Base-by-base conservation (phyloP, 257 asterid genomes). In the Solanum peruvianum region DNA sequence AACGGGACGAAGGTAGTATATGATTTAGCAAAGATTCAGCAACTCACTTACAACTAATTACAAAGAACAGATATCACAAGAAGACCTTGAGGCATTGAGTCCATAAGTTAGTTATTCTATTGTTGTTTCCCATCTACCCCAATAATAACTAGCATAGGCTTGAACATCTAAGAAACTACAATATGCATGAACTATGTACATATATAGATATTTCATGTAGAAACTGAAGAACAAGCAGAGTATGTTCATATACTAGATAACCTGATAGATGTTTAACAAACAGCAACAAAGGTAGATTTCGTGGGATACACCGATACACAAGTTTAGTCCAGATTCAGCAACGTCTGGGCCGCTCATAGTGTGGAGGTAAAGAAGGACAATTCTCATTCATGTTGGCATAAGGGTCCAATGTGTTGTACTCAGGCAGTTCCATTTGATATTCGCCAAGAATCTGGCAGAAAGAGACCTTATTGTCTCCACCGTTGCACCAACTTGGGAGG, bases 401-500 rank as follows among this genome's bases (percentile, higher is more conserved):
- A 2, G 98, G 94, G 89, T 95, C 99, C 77, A 96, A 81, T 60
- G 94, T 93, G 92, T 97, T 97, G 91, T 94, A 96, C 64, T 67
- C 44, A 11, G 99, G 99, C 87, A 97, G 89, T 87, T 97, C 99
- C 99, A 97, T 97, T 86, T 86, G 92, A 42, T 94, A 95, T 92
- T 95, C 96, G 0, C 99, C 99, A 82, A 97, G 93, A 67, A 97
- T 96, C 93, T 97, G 99, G 95, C 98, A 97, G 92, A 96, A 97
- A 3, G 95, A 96, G 76, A 93, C 94, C 82, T 91, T 78, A 85
- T 94, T 94, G 7, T 86, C 88, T 6, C 89, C 95, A 31, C 85
- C 88, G 92, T 93, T 94, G 88, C 99, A 97, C 99, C 99, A 97
- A 82, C 80, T 89, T 58, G 99, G 99, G 66, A 97, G 90, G 11